Conservation (phyloP, 441 rosid species). For the Euphorbia schlechtendalii region DNA sequence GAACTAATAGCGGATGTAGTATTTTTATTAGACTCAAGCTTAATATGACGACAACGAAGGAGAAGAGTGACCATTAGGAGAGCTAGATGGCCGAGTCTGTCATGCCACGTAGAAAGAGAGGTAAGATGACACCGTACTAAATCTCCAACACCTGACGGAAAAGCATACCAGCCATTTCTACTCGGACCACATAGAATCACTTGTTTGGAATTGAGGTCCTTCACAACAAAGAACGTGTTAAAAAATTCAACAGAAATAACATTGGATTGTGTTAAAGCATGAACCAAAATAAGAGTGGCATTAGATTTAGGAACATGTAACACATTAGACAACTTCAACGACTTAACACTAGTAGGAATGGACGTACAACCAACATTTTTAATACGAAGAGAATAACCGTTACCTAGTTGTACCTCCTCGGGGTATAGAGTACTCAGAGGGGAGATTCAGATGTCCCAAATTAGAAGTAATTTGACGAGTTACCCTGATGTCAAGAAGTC, state of each 20-base stretch:
- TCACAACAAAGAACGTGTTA: too few relatives aligned
- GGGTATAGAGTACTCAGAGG: background rate
- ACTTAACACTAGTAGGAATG: background rate
- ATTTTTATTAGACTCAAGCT: background rate
- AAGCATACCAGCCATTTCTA: background rate
- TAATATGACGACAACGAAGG: too few relatives aligned
- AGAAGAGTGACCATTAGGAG: too few relatives aligned
- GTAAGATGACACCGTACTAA: too few relatives aligned
- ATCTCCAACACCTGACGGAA: background rate
- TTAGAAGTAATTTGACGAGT: background rate
- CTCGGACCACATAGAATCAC: too few relatives aligned
- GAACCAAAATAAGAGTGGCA: background rate
- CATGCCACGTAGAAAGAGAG: too few relatives aligned
- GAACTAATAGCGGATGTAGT: background rate
- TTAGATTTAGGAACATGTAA: background rate
- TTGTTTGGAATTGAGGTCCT: too few relatives aligned
- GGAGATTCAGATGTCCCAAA: background rate
- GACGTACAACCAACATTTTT: background rate
- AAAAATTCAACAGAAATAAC: background rate
- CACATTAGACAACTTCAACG: background rate
- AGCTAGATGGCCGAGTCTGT: too few relatives aligned
- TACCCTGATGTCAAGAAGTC: background rate
- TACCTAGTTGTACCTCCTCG: background rate
- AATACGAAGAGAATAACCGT: background rate
- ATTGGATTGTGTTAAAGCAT: background rate